Percentiles rank a stretch among this genome's conserved stretches.
These are phyloP conservation scores for Francoa sonchifolia DNA, from an alignment of 441 rosid genomes.

Conservation along the genomic window DNA sequence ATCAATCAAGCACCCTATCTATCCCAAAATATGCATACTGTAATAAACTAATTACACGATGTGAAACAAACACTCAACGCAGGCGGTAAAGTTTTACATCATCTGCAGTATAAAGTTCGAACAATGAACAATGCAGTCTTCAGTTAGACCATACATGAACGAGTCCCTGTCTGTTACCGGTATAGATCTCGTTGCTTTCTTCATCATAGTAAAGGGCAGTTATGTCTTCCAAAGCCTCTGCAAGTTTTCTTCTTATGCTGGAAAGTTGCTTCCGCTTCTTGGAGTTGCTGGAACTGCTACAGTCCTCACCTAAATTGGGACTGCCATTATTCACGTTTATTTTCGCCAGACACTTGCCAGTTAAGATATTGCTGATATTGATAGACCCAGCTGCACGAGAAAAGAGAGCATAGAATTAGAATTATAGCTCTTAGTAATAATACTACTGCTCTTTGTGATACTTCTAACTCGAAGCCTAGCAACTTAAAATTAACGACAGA, in stretches of 20 bases:
- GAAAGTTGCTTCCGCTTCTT: conserved; percentile 18
- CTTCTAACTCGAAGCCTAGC: not conserved
- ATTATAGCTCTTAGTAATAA: not conserved
- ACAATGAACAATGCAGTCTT: conserved; percentile 7
- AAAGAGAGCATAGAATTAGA: too few relatives aligned
- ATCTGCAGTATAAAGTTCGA: too few relatives aligned
- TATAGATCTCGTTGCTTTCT: conserved; percentile 92
- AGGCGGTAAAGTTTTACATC: too few relatives aligned
- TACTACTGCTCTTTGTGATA: not conserved
- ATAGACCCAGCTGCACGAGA: conserved; percentile 73
- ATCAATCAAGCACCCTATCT: too few relatives aligned
- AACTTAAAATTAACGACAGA: not conserved
- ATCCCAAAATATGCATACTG: too few relatives aligned
- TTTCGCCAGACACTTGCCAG: conserved; percentile 90
- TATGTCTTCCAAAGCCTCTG: conserved; percentile 88
- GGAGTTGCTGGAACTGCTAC: conserved; percentile 24
- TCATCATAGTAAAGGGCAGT: conserved; percentile 89
- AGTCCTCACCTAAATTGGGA: conserved; percentile 31
- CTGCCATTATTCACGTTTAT: conserved; percentile 48
- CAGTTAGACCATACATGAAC: conserved; percentile 95
- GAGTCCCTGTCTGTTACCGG: conserved; percentile 74
- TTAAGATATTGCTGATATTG: conserved; percentile 83
- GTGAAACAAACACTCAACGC: too few relatives aligned
- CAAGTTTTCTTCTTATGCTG: conserved; percentile 45
- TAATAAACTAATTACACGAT: too few relatives aligned